Base-by-base conservation (phyloP, 768 basidiomycete species). In the Sporobolomyces roseus region DNA sequence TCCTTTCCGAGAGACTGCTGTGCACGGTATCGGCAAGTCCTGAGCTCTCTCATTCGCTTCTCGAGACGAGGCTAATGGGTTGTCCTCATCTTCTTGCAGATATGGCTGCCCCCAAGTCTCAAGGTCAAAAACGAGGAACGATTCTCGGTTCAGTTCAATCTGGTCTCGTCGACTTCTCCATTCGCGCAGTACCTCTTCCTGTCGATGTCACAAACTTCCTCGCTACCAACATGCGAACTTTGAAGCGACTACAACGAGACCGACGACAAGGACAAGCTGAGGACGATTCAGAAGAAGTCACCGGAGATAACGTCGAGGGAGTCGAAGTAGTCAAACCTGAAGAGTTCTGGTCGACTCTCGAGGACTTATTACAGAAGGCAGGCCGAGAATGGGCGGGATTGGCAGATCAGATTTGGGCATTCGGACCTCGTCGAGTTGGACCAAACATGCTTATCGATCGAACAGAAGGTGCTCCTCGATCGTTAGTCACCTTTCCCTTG, bases 1-100 rank as follows among this genome's bases (percentile, higher is more conserved):
- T 4, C 96, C 96, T 16, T 99, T 97, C 82, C 85, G 96, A 46
- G 96, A 98, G 79, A 97, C 96, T 0, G 90, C 91, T 0, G 84
- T 94, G 19, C 88, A 85, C 74, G 91, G 83, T 4, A 76, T 82
- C 74, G 91, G 91, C 90, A 76, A 72, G 79, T 63, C 21, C 29
- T 2, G 17, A 17, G 29, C 29, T 7, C 25, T 32, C 23, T 10
- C n/a, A 13, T n/a, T 23, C 27, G 12, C 4, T 43, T 36, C 32
- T 9, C 2, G 7, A 41, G 38, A 41, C 38, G n/a, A n/a, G n/a
- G n/a, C n/a, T n/a, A n/a, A n/a, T n/a, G n/a, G n/a, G n/a, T n/a
- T n/a, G n/a, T n/a, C n/a, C n/a, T n/a, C n/a, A n/a, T 9, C 50
- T 61, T 25, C 56, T 59, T 8, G 14, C 74, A 91, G 94, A 97